Base-by-base conservation (phyloP, 495 filamentous ascomycete species). In the Tuber borchii region DNA sequence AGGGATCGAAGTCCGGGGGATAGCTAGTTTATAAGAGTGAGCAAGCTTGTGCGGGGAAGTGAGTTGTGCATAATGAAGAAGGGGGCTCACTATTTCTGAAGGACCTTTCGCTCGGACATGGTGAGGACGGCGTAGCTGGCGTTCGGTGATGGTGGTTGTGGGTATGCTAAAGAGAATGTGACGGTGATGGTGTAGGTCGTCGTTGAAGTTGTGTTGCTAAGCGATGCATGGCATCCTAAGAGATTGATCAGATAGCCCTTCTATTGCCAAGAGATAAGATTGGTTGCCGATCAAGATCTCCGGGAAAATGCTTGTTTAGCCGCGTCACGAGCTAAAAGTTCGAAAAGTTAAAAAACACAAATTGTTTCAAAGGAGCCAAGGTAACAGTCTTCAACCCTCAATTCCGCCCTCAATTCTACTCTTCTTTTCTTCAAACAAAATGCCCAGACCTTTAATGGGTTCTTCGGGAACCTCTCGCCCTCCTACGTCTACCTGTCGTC, bases 1-100 rank as follows among this genome's bases (percentile, higher is more conserved):
- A 91, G 26, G 96, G 96, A 85, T 99, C 96, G 85, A 98, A 99
- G 84, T 99, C 96, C 39, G 96, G 93, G 48, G 95, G 95, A 84
- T 96, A 98, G 88, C 95, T 81, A 22, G 22, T 61, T 31, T 26
- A 40, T 42, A 17, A 26, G 19, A 46, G 68, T 80, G 72, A 76
- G 37, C 44, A 42, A 76, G 40, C 20, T 17, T 19, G 20, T 14
- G 65, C 22, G 31, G 26, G 31, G 31, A 40, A 20, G 5, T 6
- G 43, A 34, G 42, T 14, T 84, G 40, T 71, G 37, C 71, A 56
- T 69, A 72, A 19, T 40, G 20, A 31, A 65, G 34, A 71, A 51
- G 65, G 61, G 65, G 61, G 81, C 85, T 61, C 81, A 83, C 71
- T 81, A 84, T 83, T 88, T 88, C 71, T 85, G 84, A 71, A 94